Base-by-base conservation (phyloP, 495 filamentous ascomycete genomes). In the Penicillium canescens region DNA sequence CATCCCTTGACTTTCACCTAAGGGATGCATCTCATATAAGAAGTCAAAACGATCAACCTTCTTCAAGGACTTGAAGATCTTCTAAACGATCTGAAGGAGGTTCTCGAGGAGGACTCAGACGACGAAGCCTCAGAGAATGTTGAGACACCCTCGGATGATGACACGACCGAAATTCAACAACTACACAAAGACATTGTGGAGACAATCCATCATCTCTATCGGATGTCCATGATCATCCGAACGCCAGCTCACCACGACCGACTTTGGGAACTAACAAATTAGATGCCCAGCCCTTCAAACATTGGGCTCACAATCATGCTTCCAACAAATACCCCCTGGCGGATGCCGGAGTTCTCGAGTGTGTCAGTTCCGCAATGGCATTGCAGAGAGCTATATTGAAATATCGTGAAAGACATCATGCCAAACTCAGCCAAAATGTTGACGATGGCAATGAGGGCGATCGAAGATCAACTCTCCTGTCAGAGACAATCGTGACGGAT, bases 21-120 rank as follows among this genome's bases (percentile, higher is more conserved):
- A 63, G 74, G n/a, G 77, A 81, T 49, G 72, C 75, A 3, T 74
- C 76, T 0, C 71, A 78, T 44, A 60, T 81, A 36, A 62, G 56
- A n/a, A 44, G 50, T 42, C 36, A 79, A 79, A 13, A 51, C 49
- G 2, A 9, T 52, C 1, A 20, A 10, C 0, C 37, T 61, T 6
- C 35, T 64, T 10, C 6, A 34, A 2, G 14, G 31, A 3, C 6
- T 64, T 2, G 10, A 50, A 13, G 28, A 51, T 1, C 18, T 26
- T 2, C 4, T 9, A 2, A n/a, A 46, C 13, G 28, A 34, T 7
- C 2, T 46, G 7, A 14, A 34, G 10, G 43, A 46, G 7, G 14
- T 14, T 31, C 21, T 44, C 42, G 14, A 16, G n/a, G 42, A 33
- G n/a, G 26, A 16, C 16, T 13, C 14, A 24, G 23, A 44, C 7